Evolutionary conservation across 768 basidiomycete genomes (phyloP).

Genomic region (Hygrophorus russula): DNA sequence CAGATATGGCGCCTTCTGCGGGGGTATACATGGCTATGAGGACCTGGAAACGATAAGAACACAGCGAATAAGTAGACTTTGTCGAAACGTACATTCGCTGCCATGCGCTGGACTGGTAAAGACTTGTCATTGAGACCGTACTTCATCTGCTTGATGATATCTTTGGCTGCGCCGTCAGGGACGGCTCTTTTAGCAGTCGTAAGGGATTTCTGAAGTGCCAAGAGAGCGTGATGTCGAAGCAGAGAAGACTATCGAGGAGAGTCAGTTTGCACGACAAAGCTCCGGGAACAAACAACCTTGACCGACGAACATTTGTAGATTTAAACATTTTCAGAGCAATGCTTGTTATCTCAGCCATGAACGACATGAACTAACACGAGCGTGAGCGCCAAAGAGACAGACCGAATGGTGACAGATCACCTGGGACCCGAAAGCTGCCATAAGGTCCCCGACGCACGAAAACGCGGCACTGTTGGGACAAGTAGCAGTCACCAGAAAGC

Average conservation of each 20-base stretch:
- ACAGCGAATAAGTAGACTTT: not conserved
- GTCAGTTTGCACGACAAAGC: constrained; percentile 4
- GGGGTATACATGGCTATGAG: constrained; percentile 44
- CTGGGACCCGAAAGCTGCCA: constrained; percentile 75
- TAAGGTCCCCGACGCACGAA: constrained; percentile 82
- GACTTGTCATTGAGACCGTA: constrained; percentile 71
- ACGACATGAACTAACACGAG: constrained; percentile 75
- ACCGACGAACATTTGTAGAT: constrained; percentile 53
- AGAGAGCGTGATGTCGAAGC: constrained; percentile 71
- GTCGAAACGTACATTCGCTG: constrained; percentile 47
- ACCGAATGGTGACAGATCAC: constrained; percentile 28
- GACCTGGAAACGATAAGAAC: constrained; percentile 18
- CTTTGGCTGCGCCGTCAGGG: constrained; percentile 65
- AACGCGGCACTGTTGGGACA: constrained; percentile 55
- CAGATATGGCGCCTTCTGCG: constrained; percentile 40
- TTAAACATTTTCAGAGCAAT: constrained; percentile 58
- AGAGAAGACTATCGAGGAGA: constrained; percentile 49
- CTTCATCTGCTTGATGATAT: constrained; percentile 77
- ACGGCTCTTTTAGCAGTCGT: constrained; percentile 73
- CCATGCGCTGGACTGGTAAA: constrained; percentile 74
- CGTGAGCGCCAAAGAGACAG: not conserved
- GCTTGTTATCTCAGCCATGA: constrained; percentile 74
- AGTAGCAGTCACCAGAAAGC: constrained; percentile 2
- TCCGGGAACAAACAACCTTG: not conserved
- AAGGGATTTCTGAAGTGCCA: constrained; percentile 72